phyloP scores from a whole-genome alignment of 2,329 filamentous ascomycete species.

The Venturia asperata region DNA sequence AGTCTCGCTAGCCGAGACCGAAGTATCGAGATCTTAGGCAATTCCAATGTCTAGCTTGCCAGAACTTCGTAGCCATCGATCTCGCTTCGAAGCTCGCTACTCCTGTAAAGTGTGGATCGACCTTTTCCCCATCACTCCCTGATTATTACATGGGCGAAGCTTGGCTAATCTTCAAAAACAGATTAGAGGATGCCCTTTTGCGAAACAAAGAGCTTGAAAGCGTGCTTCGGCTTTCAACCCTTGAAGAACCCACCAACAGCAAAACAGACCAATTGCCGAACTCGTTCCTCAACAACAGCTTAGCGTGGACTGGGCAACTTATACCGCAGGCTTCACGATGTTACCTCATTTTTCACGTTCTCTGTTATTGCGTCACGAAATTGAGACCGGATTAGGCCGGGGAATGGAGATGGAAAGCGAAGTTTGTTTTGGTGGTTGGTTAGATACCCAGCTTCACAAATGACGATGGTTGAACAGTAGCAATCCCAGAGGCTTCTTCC shows the following conservation, averaged over 20 bases:
- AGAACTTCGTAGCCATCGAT: no score
- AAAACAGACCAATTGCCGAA: neutral
- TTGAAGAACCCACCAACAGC: neutral
- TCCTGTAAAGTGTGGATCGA: neutral
- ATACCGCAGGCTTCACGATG: neutral
- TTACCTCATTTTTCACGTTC: slow-evolving; percentile 1
- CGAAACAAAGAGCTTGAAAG: neutral
- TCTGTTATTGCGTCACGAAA: neutral
- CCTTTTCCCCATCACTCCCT: neutral
- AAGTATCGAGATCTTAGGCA: neutral
- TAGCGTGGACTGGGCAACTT: neutral
- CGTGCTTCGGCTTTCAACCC: neutral
- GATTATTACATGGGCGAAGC: neutral
- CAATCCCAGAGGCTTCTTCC: no score
- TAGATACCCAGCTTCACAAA: neutral
- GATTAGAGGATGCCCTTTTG: neutral
- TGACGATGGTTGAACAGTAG: no score
- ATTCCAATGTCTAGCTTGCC: no score
- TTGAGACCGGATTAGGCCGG: neutral
- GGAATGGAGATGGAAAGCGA: neutral
- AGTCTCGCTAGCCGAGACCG: neutral
- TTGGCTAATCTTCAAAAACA: neutral
- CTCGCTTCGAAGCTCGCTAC: no score
- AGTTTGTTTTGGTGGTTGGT: neutral
- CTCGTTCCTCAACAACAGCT: neutral